A percentile compares a stretch with the other conserved stretches of the same genome.
Conservation (phyloP, 345 rosid species). For the Nephelium lappaceum region DNA sequence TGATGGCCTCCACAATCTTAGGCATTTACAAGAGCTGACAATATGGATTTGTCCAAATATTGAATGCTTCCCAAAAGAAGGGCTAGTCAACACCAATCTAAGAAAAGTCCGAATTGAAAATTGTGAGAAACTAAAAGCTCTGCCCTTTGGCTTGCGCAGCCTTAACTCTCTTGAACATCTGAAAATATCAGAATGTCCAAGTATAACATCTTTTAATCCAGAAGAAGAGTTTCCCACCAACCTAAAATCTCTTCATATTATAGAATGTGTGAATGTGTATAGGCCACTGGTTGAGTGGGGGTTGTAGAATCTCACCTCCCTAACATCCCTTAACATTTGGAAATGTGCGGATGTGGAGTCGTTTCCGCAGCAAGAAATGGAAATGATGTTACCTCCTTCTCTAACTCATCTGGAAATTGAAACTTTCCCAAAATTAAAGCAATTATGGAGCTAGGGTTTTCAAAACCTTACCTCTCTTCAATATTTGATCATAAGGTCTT, state of each 20-base stretch:
- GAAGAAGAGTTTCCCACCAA: too few relatives aligned
- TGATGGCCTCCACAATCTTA: too few relatives aligned
- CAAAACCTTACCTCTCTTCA: slow-evolving; percentile 8
- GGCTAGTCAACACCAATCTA: too few relatives aligned
- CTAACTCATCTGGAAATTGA: neutral
- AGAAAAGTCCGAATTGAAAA: too few relatives aligned
- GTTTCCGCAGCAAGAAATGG: slow-evolving; percentile 12
- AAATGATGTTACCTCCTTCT: slow-evolving; percentile 24
- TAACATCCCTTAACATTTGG: neutral
- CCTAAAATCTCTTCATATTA: neutral
- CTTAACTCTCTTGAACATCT: slow-evolving; percentile 19
- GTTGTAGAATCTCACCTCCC: slow-evolving; percentile 20
- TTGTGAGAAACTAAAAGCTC: neutral
- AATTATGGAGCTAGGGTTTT: slow-evolving; percentile 5
- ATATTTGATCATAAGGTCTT: neutral
- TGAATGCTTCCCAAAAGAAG: too few relatives aligned
- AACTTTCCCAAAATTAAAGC: slow-evolving; percentile 13
- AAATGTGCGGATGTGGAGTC: neutral
- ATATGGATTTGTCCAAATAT: too few relatives aligned
- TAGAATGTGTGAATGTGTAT: slow-evolving; percentile 3
- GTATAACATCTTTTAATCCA: slow-evolving; percentile 11
- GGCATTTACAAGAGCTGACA: too few relatives aligned
- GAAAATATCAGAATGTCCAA: neutral
- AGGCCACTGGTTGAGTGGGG: slow-evolving; percentile 13
- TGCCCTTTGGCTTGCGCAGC: neutral